Conservation (phyloP, 2,329 filamentous ascomycete genomes). For the Blumeria graminis region DNA sequence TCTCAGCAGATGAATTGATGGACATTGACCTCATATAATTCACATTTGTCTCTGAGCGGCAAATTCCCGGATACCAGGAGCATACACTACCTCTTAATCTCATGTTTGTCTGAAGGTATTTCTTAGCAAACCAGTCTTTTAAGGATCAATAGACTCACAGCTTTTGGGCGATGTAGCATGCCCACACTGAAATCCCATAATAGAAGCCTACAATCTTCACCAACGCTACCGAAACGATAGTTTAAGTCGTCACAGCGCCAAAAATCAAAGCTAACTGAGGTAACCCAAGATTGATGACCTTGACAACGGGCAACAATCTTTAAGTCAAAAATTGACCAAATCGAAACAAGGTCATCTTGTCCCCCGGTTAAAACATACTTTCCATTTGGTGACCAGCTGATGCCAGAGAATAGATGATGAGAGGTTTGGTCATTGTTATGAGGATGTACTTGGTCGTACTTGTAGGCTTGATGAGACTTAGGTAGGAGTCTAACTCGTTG, state of each 20-base stretch:
- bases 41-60: slow-evolving; percentile 31
- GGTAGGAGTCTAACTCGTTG: too few relatives aligned
- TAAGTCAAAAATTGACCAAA: slow-evolving; percentile 74
- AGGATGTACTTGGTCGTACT: too few relatives aligned
- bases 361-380: slow-evolving; percentile 90
- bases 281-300: slow-evolving; percentile 90
- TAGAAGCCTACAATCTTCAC: slow-evolving; percentile 72
- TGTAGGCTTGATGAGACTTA: too few relatives aligned
- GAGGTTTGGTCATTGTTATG: too few relatives aligned
- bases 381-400: slow-evolving; percentile 86
- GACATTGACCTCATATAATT: slow-evolving; percentile 49
- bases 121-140: not conserved
- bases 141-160: slow-evolving; percentile 26
- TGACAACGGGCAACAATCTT: slow-evolving; percentile 77
- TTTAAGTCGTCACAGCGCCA: slow-evolving; percentile 93
- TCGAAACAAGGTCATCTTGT: slow-evolving; percentile 86
- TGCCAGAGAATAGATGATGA: too few relatives aligned
- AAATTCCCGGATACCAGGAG: slow-evolving; percentile 24
- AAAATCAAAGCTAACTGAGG: slow-evolving; percentile 77
- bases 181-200: slow-evolving; percentile 96
- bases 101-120: slow-evolving; percentile 22
- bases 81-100: slow-evolving; percentile 27
- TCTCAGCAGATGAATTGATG: slow-evolving; percentile 27
- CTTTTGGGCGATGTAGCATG: slow-evolving; percentile 82
- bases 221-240: slow-evolving; percentile 88